phyloP scores from a whole-genome alignment of 495 filamentous ascomycete genomes.

The Pyrenula aspistea region DNA sequence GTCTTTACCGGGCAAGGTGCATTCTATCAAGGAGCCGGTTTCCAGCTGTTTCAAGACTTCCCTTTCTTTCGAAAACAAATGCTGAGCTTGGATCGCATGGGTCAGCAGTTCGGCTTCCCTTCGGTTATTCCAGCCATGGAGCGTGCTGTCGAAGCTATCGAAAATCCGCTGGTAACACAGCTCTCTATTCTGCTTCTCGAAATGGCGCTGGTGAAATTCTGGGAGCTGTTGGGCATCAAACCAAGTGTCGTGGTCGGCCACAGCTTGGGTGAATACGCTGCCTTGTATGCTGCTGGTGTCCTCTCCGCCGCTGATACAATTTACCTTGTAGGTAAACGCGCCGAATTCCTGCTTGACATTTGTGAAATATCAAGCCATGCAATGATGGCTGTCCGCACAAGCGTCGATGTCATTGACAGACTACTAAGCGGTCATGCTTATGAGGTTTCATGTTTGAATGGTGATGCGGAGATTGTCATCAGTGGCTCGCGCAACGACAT shows the following conservation, averaged over 20 bases:
- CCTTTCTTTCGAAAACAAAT: constrained; percentile 16
- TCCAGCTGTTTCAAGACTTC: constrained; percentile 15
- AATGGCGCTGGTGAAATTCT: constrained; percentile 14
- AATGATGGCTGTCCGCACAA: constrained; percentile 48
- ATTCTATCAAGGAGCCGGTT: constrained; percentile 28
- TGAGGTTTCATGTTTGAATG: constrained; percentile 51
- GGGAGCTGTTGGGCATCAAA: constrained; percentile 6
- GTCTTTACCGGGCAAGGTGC: constrained; percentile 61
- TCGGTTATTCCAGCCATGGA: constrained; percentile 16
- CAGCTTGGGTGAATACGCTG: constrained; percentile 29
- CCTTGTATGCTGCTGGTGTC: constrained; percentile 16
- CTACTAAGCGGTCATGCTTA: constrained; percentile 10
- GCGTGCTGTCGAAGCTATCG: constrained; percentile 1
- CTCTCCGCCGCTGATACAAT: constrained; percentile 13
- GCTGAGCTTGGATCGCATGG: constrained; percentile 16
- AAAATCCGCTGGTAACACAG: constrained; percentile 12
- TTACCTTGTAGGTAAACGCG: constrained; percentile 13
- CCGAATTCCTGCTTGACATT: constrained; percentile 8
- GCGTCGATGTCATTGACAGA: constrained; percentile 9
- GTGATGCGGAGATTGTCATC: constrained; percentile 47
- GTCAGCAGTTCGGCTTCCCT: constrained; percentile 18
- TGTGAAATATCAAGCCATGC: constrained; percentile 10
- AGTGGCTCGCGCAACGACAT: constrained; percentile 35
- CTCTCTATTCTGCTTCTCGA: constrained; percentile 7
- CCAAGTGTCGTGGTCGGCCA: constrained; percentile 19